Conservation (phyloP, 2,329 filamentous ascomycete species). For the Aspergillus versicolor region DNA sequence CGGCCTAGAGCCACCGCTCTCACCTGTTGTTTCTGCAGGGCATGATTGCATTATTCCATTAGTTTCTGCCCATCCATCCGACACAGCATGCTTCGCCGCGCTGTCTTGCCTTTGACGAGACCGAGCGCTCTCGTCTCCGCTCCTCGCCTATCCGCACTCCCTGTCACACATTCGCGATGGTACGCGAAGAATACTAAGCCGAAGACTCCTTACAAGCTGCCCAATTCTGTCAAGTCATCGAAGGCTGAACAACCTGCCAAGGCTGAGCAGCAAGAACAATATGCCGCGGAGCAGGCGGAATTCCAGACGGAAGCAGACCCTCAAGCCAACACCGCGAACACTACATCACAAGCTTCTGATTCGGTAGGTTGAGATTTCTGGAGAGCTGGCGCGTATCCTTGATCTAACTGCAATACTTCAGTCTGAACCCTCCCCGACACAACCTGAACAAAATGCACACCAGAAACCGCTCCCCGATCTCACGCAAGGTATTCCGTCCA, state of each 20-base stretch:
- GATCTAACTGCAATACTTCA: conserved; percentile 25
- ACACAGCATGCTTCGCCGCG: conserved; percentile 46
- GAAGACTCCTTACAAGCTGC: conserved; percentile 36
- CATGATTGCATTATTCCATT: conserved; percentile 20
- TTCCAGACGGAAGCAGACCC: conserved; percentile 36
- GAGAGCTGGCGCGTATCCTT: not conserved
- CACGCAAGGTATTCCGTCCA: conserved; percentile 92
- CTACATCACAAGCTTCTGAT: conserved; percentile 26
- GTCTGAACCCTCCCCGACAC: conserved; percentile 38
- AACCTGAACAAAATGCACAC: conserved; percentile 35
- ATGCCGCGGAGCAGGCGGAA: conserved; percentile 39
- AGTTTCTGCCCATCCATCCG: not conserved
- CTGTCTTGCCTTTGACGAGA: conserved; percentile 46
- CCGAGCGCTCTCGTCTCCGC: conserved; percentile 38
- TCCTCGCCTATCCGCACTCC: conserved; percentile 33
- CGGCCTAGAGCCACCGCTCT: not conserved
- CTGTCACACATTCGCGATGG: conserved; percentile 36
- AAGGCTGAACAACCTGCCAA: conserved; percentile 27
- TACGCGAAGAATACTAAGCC: conserved; percentile 40
- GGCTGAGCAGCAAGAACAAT: conserved; percentile 26
- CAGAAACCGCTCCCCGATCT: conserved; percentile 79
- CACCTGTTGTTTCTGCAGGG: conserved; percentile 12
- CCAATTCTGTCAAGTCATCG: conserved; percentile 30
- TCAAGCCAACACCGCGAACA: conserved; percentile 31
- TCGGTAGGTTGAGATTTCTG: conserved; percentile 25